Conservation (phyloP, 306 rosid species). For the Fragaria nilgerrensis region DNA sequence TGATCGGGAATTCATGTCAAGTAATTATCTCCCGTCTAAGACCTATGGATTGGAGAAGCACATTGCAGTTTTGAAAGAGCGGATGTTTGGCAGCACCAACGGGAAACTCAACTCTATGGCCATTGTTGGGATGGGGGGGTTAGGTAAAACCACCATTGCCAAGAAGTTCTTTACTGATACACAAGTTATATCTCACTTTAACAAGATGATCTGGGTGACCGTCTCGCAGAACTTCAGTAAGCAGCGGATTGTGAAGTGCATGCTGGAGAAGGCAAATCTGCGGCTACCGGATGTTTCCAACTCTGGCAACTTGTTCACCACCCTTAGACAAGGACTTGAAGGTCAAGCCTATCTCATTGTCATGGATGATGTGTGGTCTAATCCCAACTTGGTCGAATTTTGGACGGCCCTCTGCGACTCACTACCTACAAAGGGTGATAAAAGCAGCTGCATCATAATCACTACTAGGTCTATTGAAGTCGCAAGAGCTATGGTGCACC, state of each 20-base stretch:
- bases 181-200: neutral
- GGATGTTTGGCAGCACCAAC: neutral
- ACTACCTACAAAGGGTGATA: neutral
- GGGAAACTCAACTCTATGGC: neutral
- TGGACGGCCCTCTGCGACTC: neutral
- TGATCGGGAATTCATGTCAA: neutral
- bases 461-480: neutral
- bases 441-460: constrained; percentile 8
- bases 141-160: neutral
- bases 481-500: neutral
- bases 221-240: neutral
- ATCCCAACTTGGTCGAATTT: neutral
- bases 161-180: constrained; percentile 5
- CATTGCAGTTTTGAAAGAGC: neutral
- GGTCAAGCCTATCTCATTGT: constrained; percentile 7
- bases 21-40: neutral
- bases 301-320: neutral
- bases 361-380: constrained; percentile 22
- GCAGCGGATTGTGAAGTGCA: neutral
- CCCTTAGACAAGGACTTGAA: neutral
- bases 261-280: neutral
- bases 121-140: constrained; percentile 12
- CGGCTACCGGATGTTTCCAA: neutral
- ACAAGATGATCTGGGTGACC: constrained; percentile 10
- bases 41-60: constrained; percentile 8